These are phyloP conservation scores for Coelastrella sp. DNA, from an alignment of 139 green algal species.

Conservation along the genomic window DNA sequence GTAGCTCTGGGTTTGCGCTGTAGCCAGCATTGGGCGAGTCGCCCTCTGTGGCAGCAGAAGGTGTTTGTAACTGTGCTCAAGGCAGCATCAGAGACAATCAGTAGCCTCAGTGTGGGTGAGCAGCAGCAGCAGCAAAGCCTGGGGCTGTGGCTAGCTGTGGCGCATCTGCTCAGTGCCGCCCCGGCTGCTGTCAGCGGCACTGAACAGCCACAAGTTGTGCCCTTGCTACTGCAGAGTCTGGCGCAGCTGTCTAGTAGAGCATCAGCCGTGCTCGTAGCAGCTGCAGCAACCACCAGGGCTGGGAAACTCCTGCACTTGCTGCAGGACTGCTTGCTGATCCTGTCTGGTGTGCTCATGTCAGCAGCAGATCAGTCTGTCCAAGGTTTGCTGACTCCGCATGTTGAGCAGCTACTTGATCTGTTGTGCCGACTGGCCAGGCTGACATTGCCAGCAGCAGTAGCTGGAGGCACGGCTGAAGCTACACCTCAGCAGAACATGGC, in stretches of 20 bases:
- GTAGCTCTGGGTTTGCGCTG: background rate
- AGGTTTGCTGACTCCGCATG: background rate
- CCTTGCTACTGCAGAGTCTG: conserved; percentile 34
- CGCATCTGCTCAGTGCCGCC: background rate
- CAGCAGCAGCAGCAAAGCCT: background rate
- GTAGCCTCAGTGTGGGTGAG: background rate
- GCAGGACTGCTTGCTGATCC: conserved; percentile 14
- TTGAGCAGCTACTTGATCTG: background rate
- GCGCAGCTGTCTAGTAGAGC: background rate
- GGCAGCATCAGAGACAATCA: background rate
- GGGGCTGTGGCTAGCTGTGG: background rate
- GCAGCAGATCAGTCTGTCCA: background rate
- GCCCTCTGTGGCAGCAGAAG: conserved; percentile 49
- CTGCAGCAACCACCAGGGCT: background rate
- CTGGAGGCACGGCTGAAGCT: background rate
- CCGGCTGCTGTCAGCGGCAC: background rate
- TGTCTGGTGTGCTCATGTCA: background rate
- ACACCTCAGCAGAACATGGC: background rate
- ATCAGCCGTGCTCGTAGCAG: background rate
- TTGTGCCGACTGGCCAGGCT: conserved; percentile 6
- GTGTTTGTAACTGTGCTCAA: background rate
- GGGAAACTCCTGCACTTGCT: conserved; percentile 16
- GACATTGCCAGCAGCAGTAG: background rate
- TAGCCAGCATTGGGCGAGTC: background rate
- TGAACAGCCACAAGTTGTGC: background rate